Base-by-base conservation (phyloP, 352 stramenopile genomes). In the Phytophthora ramorum region DNA sequence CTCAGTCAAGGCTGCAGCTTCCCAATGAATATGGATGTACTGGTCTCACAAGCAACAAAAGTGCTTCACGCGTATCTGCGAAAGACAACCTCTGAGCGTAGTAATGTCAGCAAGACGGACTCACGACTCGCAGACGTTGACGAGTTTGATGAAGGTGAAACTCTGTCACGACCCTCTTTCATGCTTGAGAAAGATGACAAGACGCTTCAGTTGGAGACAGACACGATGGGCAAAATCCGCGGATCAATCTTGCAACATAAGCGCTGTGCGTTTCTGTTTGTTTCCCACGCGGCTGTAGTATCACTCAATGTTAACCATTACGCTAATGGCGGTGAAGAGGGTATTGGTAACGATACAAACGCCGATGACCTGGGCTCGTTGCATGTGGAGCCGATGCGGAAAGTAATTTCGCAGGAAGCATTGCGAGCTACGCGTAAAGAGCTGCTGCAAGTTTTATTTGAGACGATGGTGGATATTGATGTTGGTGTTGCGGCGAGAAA, bases 161-260 rank as follows among this genome's bases (percentile, higher is more conserved):
- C 32, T 30, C 6, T 66, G 20, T 50, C 79, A 14, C 58, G 63
- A 13, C 56, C 71, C 6, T 69, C 73, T 3, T 78, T 93, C 46
- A 63, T 93, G 69, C 62, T 94, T 7, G 89, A 95, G 56, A 96
- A 96, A 53, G 89, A 96, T 58, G 85, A 95, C 28, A 90, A 93
- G 55, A 95, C 89, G 7, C 74, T 95, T 8, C 70, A 85, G 28
- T 63, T 96, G 41, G 89, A 96, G 55, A 69, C 65, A 1, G 66
- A 90, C 34, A 91, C 89, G 30, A 87, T 86, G 55, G 63, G 51
- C 19, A 90, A 84, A 56, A 85, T 96, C 13, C 73, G 84, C 14
- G 47, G 59, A 13, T 82, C 81, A 4, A 91, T 95, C 59, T 61
- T 92, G 19, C 69, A 87, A 26, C 86, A 95, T 67, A 96, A 96